Percentiles rank a stretch among this genome's conserved stretches.
Conservation (phyloP, 2,329 filamentous ascomycete species). For the Gaeumannomyces sp. region DNA sequence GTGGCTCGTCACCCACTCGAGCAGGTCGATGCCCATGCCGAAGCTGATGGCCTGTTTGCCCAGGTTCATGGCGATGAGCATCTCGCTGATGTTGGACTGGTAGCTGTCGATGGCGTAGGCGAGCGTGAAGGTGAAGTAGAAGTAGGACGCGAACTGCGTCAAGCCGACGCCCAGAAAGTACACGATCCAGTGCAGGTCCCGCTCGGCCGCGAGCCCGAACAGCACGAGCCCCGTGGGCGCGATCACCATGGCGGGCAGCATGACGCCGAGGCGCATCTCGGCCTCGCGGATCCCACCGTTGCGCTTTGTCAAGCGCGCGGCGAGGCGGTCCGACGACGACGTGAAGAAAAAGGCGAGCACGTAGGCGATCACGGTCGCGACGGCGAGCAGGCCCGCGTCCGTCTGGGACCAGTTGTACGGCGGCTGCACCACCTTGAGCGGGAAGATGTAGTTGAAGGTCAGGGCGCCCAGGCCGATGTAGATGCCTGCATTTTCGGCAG, state of each 20-base stretch:
- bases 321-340: slow-evolving; percentile 34
- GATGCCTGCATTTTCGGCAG: slow-evolving; percentile 23
- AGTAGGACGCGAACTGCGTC: slow-evolving; percentile 43
- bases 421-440: slow-evolving; percentile 35
- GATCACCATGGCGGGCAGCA: slow-evolving; percentile 31
- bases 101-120: slow-evolving; percentile 57
- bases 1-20: slow-evolving; percentile 43
- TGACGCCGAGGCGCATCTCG: slow-evolving; percentile 38
- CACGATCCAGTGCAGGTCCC: slow-evolving; percentile 35
- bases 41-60: slow-evolving; percentile 51
- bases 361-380: slow-evolving; percentile 30
- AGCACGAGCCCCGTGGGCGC: slow-evolving; percentile 36
- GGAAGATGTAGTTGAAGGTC: slow-evolving; percentile 44
- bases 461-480: slow-evolving; percentile 43
- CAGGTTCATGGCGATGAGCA: slow-evolving; percentile 55
- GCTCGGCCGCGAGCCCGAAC: slow-evolving; percentile 33
- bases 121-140: slow-evolving; percentile 52
- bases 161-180: slow-evolving; percentile 46
- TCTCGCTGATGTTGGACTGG: slow-evolving; percentile 52
- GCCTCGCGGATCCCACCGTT: slow-evolving; percentile 42
- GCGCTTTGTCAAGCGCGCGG: slow-evolving; percentile 35
- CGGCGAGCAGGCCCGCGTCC: slow-evolving; percentile 38
- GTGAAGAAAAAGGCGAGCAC: slow-evolving; percentile 38
- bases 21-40: slow-evolving; percentile 42
- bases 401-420: slow-evolving; percentile 41